These are phyloP conservation scores for Chamaenerion angustifolium DNA, from an alignment of 345 rosid species.

Conservation along the genomic window DNA sequence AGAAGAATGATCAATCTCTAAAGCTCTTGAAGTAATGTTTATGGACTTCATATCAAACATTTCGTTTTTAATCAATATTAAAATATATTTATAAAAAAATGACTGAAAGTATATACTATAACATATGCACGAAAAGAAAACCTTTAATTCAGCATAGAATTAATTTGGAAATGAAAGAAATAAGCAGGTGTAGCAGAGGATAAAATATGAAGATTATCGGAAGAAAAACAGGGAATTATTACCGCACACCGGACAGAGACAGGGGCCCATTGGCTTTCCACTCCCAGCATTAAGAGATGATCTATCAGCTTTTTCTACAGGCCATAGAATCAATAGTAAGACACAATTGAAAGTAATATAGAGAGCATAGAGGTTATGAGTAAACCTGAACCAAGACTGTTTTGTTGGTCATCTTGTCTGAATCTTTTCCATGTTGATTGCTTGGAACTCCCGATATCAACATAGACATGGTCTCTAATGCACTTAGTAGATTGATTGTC, in stretches of 20 bases:
- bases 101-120: too few species aligned
- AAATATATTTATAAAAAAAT: too few species aligned
- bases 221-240: constrained; percentile 8
- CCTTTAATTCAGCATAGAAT: too few species aligned
- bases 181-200: not conserved
- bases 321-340: constrained; percentile 13
- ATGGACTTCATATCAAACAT: too few species aligned
- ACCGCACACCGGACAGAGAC: constrained; percentile 78
- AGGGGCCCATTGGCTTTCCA: constrained; percentile 97
- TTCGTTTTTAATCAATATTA: too few species aligned
- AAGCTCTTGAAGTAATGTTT: too few species aligned
- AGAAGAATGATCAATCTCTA: too few species aligned
- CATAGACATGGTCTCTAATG: constrained; percentile 72
- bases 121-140: too few species aligned
- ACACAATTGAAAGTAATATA: not conserved
- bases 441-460: constrained; percentile 63
- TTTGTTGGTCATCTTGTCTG: constrained; percentile 68
- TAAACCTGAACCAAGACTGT: constrained; percentile 81
- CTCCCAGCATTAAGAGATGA: constrained; percentile 70
- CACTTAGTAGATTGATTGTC: constrained; percentile 86
- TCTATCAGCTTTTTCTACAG: constrained; percentile 71
- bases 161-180: too few species aligned
- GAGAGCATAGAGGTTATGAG: constrained; percentile 5
- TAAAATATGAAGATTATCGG: not conserved
- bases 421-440: constrained; percentile 57